Base-by-base conservation (phyloP, 352 stramenopile genomes). In the Phytophthora europaea region DNA sequence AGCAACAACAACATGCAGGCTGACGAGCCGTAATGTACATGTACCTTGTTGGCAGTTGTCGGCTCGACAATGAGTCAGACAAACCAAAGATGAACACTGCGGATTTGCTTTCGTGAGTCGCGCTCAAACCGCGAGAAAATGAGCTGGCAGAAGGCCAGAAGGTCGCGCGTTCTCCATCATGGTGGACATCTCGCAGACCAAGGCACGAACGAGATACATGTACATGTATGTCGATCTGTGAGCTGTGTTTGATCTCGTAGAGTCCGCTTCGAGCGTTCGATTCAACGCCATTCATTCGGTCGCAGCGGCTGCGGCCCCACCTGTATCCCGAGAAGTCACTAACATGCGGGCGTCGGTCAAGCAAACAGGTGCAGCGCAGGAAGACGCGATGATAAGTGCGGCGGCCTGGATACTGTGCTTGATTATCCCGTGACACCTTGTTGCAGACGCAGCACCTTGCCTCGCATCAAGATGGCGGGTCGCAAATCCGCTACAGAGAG, bases 391-490 rank as follows among this genome's bases (percentile, higher is more conserved):
- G 43, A 28, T n/a, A 28, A n/a, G 28, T 43, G 43, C 43, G 13
- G 16, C 16, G 26, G 47, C 47, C 20, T 56, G 45, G n/a, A 28
- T 52, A 16, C n/a, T 52, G 45, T 52, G 45, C 45, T 28, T 52
- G 45, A 52, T 52, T 52, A 52, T 52, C 45, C 16, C 45, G 45
- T 28, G 45, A 28, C 45, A 52, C 18, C 7, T 26, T 26, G 45
- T 51, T 50, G 33, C 9, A 60, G 22, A 57, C 36, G 48, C 50
- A 67, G 38, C 33, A 67, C 20, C 33, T 22, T 43, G 53, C 31
- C 53, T 53, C 22, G 67, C 61, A 71, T 71, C 67, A 66, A 66
- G 61, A 71, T 66, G 67, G 51, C 50, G 9, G 45, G 51, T 6
- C 54, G 22, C 67, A 74, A 34, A 74, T 74, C 67, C 45, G 53